These are phyloP conservation scores for Monilinia aucupariae DNA, from an alignment of 2,329 filamentous ascomycete genomes.

Conservation along the genomic window DNA sequence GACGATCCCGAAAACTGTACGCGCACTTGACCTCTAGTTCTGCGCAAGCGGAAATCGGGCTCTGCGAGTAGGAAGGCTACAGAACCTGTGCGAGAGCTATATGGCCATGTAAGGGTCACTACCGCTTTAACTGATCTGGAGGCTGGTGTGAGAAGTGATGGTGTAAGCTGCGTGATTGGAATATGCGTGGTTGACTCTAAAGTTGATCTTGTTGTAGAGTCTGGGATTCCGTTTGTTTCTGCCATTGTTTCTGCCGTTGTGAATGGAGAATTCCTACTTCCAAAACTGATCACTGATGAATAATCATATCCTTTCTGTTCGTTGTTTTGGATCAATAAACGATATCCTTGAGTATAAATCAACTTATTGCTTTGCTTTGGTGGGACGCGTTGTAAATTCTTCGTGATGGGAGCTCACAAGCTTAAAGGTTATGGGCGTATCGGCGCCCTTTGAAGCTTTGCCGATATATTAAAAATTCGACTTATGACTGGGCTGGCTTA, in stretches of 20 bases:
- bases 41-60: conserved; percentile 74
- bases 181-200: conserved; percentile 37
- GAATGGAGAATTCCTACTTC: not conserved
- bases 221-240: not conserved
- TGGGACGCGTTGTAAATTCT: conserved; percentile 15
- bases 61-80: conserved; percentile 80
- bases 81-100: conserved; percentile 68
- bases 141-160: conserved; percentile 41
- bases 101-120: conserved; percentile 87
- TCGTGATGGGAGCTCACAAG: conserved; percentile 5
- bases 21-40: conserved; percentile 72
- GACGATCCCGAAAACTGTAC: conserved; percentile 66
- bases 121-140: conserved; percentile 57
- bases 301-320: not conserved
- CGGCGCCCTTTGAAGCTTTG: not conserved
- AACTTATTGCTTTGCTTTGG: not conserved
- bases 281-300: not conserved
- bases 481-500: too few species aligned
- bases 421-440: conserved; percentile 4
- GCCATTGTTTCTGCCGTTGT: conserved; percentile 1
- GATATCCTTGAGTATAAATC: not conserved
- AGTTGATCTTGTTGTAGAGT: conserved; percentile 1
- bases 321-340: not conserved
- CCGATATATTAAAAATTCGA: too few species aligned
- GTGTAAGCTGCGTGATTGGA: conserved; percentile 52